phyloP scores from a whole-genome alignment of 2,329 filamentous ascomycete species.

The Plenodomus lindquistii region DNA sequence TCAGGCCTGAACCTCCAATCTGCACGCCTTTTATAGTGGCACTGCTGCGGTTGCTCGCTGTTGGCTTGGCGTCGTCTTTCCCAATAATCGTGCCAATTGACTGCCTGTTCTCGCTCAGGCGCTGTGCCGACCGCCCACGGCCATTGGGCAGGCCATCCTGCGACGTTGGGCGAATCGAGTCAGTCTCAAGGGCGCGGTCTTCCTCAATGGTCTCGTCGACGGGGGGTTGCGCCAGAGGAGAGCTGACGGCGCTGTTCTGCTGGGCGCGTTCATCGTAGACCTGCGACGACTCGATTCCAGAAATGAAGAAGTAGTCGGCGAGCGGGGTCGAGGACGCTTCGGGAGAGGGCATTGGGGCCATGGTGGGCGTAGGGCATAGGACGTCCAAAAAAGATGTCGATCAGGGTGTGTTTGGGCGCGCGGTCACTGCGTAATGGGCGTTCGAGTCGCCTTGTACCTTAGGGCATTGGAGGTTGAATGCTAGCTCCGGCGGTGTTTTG shows the following conservation, averaged over 20 bases:
- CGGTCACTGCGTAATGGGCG: conserved; percentile 28
- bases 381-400: conserved; percentile 32
- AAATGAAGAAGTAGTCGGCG: conserved; percentile 70
- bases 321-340: conserved; percentile 58
- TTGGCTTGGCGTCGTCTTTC: conserved; percentile 49
- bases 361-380: conserved; percentile 33
- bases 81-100: conserved; percentile 57
- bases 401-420: conserved; percentile 28
- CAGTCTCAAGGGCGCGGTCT: conserved; percentile 60
- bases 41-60: conserved; percentile 67
- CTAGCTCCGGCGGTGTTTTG: conserved; percentile 35
- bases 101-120: conserved; percentile 54
- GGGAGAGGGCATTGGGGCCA: conserved; percentile 45
- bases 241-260: conserved; percentile 31
- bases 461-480: conserved; percentile 43
- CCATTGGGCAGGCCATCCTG: conserved; percentile 49
- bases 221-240: conserved; percentile 35
- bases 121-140: conserved; percentile 40
- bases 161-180: conserved; percentile 49
- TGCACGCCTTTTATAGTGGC: conserved; percentile 60
- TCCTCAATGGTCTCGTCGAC: conserved; percentile 65
- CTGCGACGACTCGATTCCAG: conserved; percentile 56
- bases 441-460: conserved; percentile 29
- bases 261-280: conserved; percentile 53
- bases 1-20: conserved; percentile 50